Evolutionary conservation across 768 basidiomycete species (phyloP).

Genomic region (Leccinum olivaceopallidum): DNA sequence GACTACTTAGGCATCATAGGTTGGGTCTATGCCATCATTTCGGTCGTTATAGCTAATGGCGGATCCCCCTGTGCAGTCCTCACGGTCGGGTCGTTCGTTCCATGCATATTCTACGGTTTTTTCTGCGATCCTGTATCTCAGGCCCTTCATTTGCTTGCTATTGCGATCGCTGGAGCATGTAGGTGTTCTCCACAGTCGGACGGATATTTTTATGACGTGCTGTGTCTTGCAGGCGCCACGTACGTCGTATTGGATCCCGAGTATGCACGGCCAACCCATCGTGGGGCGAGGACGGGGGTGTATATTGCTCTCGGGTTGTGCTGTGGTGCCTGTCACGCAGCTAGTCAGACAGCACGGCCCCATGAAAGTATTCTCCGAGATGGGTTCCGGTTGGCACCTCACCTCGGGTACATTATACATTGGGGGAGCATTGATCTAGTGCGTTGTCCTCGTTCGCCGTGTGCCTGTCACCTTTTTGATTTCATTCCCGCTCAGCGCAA

Average conservation of each 20-base stretch:
- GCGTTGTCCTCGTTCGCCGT: slow-evolving; percentile 42
- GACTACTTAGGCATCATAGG: slow-evolving; percentile 83
- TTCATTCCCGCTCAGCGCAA: slow-evolving; percentile 62
- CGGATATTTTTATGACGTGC: slow-evolving; percentile 3
- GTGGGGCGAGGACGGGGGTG: slow-evolving; percentile 72
- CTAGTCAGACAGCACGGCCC: slow-evolving; percentile 59
- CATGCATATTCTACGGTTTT: slow-evolving; percentile 77
- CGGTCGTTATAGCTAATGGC: not conserved
- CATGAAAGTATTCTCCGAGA: slow-evolving; percentile 50
- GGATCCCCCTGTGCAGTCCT: slow-evolving; percentile 42
- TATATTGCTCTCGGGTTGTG: slow-evolving; percentile 79
- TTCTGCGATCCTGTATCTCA: slow-evolving; percentile 60
- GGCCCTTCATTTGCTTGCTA: slow-evolving; percentile 52
- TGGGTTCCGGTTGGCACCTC: slow-evolving; percentile 73
- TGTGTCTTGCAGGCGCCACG: slow-evolving; percentile 50
- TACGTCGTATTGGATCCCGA: slow-evolving; percentile 78
- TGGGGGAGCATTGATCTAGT: slow-evolving; percentile 80
- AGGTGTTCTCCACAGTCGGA: slow-evolving; percentile 27
- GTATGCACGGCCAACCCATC: slow-evolving; percentile 72
- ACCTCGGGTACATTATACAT: slow-evolving; percentile 76
- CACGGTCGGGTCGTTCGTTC: slow-evolving; percentile 77
- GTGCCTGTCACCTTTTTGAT: slow-evolving; percentile 25
- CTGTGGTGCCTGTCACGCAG: slow-evolving; percentile 69
- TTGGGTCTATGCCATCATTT: slow-evolving; percentile 29
- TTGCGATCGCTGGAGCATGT: slow-evolving; percentile 60